Percentiles rank a stretch among this genome's conserved stretches.
phyloP scores from a whole-genome alignment of 1,139 yeast species.

The Petasospora fabianii region DNA sequence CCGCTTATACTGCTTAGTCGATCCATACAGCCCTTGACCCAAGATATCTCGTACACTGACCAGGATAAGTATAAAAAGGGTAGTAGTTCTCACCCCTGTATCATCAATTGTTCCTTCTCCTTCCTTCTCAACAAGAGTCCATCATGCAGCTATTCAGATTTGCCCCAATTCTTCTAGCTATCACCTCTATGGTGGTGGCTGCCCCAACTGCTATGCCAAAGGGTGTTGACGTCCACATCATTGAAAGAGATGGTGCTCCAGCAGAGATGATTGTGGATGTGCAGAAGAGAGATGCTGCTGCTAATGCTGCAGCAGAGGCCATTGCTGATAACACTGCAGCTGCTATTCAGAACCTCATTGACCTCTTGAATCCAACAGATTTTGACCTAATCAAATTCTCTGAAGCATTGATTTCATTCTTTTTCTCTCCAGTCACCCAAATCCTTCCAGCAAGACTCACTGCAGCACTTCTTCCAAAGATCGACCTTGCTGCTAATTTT shows the following conservation, averaged over 20 bases:
- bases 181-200: background rate
- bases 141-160: background rate
- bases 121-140: background rate
- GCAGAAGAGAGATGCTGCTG: conserved; percentile 4
- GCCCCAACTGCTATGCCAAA: background rate
- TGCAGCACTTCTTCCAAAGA: conserved; percentile 5
- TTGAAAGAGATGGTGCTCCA: conserved; percentile 3
- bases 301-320: conserved; percentile 4
- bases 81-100: too few relatives aligned
- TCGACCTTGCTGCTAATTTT: conserved; percentile 3
- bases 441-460: conserved; percentile 5
- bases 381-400: conserved; percentile 7
- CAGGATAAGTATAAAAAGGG: too few relatives aligned
- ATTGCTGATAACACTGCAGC: background rate
- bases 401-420: conserved; percentile 3
- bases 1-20: too few relatives aligned
- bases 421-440: conserved; percentile 3
- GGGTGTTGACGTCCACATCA: conserved; percentile 1
- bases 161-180: background rate
- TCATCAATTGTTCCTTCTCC: too few relatives aligned
- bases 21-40: too few relatives aligned
- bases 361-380: conserved; percentile 2
- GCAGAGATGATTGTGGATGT: background rate
- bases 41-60: too few relatives aligned
- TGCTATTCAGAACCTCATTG: conserved; percentile 2